Evolutionary conservation across 768 basidiomycete genomes (phyloP).

Genomic region (Jaapia argillacea): DNA sequence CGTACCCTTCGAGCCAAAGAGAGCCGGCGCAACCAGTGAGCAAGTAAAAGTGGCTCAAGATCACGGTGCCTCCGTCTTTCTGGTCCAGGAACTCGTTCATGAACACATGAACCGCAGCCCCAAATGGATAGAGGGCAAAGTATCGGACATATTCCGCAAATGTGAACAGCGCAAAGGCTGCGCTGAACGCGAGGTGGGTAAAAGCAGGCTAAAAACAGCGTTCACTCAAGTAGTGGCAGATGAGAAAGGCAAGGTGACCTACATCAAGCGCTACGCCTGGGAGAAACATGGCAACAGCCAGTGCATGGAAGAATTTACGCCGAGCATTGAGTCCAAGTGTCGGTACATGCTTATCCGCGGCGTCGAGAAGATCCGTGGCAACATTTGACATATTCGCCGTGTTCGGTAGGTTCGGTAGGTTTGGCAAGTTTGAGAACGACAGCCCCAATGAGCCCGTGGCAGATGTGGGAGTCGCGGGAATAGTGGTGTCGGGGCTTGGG

Average conservation of each 20-base stretch:
- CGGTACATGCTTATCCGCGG: constrained; percentile 84
- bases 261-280: constrained; percentile 92
- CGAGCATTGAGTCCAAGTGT: constrained; percentile 85
- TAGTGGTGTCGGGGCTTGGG: constrained; percentile 4
- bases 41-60: constrained; percentile 95
- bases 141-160: constrained; percentile 98
- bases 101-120: constrained; percentile 87
- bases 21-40: constrained; percentile 91
- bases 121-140: constrained; percentile 96
- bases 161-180: constrained; percentile 89
- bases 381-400: constrained; percentile 40
- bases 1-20: constrained; percentile 91
- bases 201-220: constrained; percentile 72
- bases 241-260: constrained; percentile 24
- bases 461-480: neutral
- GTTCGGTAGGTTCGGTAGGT: constrained; percentile 40
- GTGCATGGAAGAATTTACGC: constrained; percentile 93
- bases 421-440: constrained; percentile 34
- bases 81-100: constrained; percentile 96
- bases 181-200: constrained; percentile 89
- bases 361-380: constrained; percentile 59
- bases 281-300: constrained; percentile 94
- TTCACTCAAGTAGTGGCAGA: neutral
- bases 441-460: constrained; percentile 9
- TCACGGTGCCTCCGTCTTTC: constrained; percentile 91